Conservation (phyloP, 306 rosid genomes). For the Gillenia trifoliata region DNA sequence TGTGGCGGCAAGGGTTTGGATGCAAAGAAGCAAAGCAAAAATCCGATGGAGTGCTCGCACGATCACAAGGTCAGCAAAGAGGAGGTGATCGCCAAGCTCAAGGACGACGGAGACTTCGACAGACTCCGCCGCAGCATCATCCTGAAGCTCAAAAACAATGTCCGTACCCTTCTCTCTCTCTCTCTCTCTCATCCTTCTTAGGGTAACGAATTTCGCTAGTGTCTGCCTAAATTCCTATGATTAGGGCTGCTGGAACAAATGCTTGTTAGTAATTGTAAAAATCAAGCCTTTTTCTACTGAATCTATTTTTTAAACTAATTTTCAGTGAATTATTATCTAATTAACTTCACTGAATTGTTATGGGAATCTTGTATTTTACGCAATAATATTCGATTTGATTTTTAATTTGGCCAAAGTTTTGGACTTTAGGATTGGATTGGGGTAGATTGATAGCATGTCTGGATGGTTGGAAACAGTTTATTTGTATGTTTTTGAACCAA, state of each 20-base stretch:
- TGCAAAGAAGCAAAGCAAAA: neutral
- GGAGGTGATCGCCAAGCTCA: conserved; percentile 72
- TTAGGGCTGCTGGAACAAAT: neutral
- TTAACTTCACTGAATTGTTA: neutral
- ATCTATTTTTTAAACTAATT: neutral
- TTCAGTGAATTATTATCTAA: too few relatives aligned
- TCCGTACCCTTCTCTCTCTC: conserved; percentile 12
- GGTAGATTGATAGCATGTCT: neutral
- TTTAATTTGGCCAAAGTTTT: neutral
- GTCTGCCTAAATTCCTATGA: neutral
- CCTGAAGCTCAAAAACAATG: conserved; percentile 77
- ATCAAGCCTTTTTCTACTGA: neutral
- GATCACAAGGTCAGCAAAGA: conserved; percentile 41
- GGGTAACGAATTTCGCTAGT: neutral
- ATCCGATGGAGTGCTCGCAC: conserved; percentile 12
- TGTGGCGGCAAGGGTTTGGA: neutral
- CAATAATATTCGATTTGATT: neutral
- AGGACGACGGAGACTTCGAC: conserved; percentile 96
- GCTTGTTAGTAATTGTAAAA: neutral
- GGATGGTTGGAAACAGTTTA: neutral
- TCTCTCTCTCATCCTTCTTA: conserved; percentile 3
- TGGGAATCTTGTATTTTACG: neutral
- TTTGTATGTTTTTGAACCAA: neutral
- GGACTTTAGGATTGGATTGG: neutral
- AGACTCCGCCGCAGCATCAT: conserved; percentile 75